Percentiles rank a stretch among this genome's conserved stretches.
Evolutionary conservation across 345 rosid genomes (phyloP).

Genomic region (Citrus glauca): DNA sequence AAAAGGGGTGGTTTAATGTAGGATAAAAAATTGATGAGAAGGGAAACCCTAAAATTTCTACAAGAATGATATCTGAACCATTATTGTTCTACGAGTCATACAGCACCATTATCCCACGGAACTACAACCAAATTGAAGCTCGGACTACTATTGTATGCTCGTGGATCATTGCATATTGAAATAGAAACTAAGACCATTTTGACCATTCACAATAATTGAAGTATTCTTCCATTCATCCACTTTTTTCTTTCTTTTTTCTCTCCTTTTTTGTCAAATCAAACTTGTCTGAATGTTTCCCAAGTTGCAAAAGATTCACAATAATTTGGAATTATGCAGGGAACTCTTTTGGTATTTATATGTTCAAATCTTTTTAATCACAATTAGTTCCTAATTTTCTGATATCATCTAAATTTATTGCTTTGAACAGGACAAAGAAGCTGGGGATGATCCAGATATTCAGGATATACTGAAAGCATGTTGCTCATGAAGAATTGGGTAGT

Average conservation of each 20-base stretch:
- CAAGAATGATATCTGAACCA: neutral
- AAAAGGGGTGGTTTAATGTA: neutral
- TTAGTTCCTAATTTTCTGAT: neutral
- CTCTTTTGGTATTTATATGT: neutral
- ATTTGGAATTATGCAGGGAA: neutral
- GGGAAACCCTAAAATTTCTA: neutral
- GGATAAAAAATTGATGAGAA: neutral
- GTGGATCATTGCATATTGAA: neutral
- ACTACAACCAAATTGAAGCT: neutral
- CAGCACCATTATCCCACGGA: neutral
- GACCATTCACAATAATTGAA: neutral
- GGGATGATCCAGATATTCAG: constrained; percentile 77
- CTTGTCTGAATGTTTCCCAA: neutral
- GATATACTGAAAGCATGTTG: constrained; percentile 74
- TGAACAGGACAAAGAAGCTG: constrained; percentile 89
- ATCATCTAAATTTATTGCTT: neutral
- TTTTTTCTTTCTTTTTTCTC: neutral
- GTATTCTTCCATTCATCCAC: neutral
- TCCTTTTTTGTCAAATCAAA: neutral
- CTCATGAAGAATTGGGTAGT: constrained; percentile 31
- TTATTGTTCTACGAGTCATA: neutral
- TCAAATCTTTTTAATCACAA: neutral
- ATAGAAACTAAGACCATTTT: neutral
- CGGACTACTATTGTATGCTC: neutral
- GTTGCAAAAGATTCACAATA: neutral